These are phyloP conservation scores for Mortierella claussenii DNA, from an alignment of 192 early-diverging fungal species.

Conservation along the genomic window DNA sequence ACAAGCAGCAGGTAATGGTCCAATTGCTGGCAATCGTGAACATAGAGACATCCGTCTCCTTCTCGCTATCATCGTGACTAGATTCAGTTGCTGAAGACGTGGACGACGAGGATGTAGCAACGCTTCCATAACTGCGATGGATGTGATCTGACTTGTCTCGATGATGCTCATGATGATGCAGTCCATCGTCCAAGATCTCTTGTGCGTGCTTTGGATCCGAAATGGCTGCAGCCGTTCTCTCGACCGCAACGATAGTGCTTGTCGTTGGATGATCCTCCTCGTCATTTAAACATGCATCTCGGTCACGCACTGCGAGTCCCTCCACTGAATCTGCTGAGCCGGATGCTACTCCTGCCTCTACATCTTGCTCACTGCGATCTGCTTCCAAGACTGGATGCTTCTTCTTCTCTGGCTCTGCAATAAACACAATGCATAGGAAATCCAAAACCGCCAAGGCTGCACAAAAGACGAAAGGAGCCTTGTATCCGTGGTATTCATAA, in stretches of 20 bases:
- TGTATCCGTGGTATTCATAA: conserved; percentile 71
- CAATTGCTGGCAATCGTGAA: conserved; percentile 56
- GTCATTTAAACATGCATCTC: too few species aligned
- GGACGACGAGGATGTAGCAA: conserved; percentile 5
- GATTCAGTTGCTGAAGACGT: not conserved
- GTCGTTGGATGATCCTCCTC: conserved; percentile 18
- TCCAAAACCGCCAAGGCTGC: conserved; percentile 68
- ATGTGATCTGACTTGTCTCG: not conserved
- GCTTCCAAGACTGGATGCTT: not conserved
- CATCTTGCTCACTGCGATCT: conserved; percentile 3
- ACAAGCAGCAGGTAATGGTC: conserved; percentile 56
- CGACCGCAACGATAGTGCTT: conserved; percentile 29
- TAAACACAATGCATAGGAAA: conserved; percentile 67
- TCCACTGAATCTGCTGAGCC: too few species aligned
- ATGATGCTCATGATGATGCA: conserved; percentile 14
- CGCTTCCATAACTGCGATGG: conserved; percentile 6
- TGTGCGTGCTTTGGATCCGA: conserved; percentile 40
- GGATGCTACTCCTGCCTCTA: conserved; percentile 17
- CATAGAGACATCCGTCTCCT: conserved; percentile 51
- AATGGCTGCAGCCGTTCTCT: conserved; percentile 23
- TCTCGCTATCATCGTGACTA: not conserved
- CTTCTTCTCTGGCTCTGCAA: conserved; percentile 68
- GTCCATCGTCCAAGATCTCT: conserved; percentile 39
- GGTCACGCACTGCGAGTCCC: too few species aligned
- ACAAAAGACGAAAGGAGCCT: conserved; percentile 77